These are phyloP conservation scores for Simmondsia chinensis DNA, from an alignment of 148 eudicot genomes.

Conservation along the genomic window DNA sequence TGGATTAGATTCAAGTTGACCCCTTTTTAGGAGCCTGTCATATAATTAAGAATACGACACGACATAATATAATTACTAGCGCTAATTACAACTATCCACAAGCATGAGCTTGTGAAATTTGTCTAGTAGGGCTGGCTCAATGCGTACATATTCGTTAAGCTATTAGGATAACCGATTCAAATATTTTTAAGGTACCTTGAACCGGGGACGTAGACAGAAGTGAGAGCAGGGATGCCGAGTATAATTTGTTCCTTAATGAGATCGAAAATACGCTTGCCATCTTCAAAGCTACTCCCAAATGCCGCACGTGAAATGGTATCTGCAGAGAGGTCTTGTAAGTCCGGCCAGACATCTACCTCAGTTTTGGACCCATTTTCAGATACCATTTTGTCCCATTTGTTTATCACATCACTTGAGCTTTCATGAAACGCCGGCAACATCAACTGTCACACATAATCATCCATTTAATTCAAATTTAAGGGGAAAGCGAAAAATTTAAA, in stretches of 20 bases:
- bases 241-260: constrained; percentile 23
- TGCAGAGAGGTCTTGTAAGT: constrained; percentile 24
- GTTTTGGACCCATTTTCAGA: constrained; percentile 10
- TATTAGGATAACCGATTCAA: too few species aligned
- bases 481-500: neutral
- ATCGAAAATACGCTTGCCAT: constrained; percentile 32
- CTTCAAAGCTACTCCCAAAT: constrained; percentile 33
- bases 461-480: neutral
- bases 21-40: too few species aligned
- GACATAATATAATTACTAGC: too few species aligned
- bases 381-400: constrained; percentile 25
- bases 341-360: constrained; percentile 43
- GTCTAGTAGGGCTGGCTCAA: too few species aligned
- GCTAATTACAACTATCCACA: too few species aligned
- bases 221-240: neutral
- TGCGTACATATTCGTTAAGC: too few species aligned
- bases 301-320: constrained; percentile 38
- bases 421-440: constrained; percentile 32
- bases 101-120: too few species aligned
- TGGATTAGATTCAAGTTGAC: too few species aligned
- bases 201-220: constrained; percentile 33
- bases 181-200: constrained; percentile 11
- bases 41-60: too few species aligned
- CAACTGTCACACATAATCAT: neutral
- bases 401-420: constrained; percentile 25